phyloP scores from a whole-genome alignment of 1,139 yeast genomes.

The Saccharomycopsis phalli region DNA sequence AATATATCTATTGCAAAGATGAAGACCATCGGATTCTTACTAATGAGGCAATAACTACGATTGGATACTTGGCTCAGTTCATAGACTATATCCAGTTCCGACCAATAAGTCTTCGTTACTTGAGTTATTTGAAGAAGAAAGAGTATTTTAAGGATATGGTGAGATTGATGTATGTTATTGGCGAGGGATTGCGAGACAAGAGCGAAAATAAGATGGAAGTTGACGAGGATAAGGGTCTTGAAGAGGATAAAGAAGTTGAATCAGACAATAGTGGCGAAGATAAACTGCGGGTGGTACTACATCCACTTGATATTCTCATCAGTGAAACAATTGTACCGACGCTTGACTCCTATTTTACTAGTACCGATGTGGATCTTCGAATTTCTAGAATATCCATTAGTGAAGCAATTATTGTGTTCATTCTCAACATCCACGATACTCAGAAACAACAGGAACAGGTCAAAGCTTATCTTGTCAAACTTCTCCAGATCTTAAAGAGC shows the following conservation, averaged over 20 bases:
- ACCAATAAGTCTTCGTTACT: conserved; percentile 65
- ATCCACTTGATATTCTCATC: conserved; percentile 49
- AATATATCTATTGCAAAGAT: conserved; percentile 48
- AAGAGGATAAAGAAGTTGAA: conserved; percentile 21
- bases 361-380: conserved; percentile 71
- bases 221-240: conserved; percentile 16
- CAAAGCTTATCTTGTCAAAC: conserved; percentile 57
- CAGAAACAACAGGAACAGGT: conserved; percentile 41
- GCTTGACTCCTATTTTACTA: conserved; percentile 48
- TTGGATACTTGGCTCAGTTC: conserved; percentile 49
- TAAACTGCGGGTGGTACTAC: conserved; percentile 34
- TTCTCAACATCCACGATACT: conserved; percentile 54
- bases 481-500: conserved; percentile 83
- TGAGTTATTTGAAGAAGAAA: conserved; percentile 44
- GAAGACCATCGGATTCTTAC: conserved; percentile 60
- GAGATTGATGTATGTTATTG: conserved; percentile 52
- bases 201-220: conserved; percentile 17
- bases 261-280: conserved; percentile 24
- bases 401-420: conserved; percentile 68
- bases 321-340: conserved; percentile 53
- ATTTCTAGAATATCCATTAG: conserved; percentile 70
- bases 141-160: conserved; percentile 50
- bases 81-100: conserved; percentile 76
- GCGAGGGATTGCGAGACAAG: conserved; percentile 39
- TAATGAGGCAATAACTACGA: conserved; percentile 59